Conservation (phyloP, 176 grass and related monocot genomes). For the Cenchrus fungigraminus region DNA sequence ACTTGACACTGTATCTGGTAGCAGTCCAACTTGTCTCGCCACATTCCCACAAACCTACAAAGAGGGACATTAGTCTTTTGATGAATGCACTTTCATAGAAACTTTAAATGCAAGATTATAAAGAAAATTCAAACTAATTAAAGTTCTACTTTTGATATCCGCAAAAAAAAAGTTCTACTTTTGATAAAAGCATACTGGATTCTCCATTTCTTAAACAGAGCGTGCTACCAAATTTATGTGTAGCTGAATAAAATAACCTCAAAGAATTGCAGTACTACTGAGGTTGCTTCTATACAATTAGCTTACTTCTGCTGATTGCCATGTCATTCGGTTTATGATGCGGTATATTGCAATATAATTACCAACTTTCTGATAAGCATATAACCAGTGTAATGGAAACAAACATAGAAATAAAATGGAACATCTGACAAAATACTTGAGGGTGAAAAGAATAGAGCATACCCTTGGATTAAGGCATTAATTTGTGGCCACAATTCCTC, state of each 20-base stretch:
- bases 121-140: slow-evolving; percentile 1
- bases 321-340: not conserved
- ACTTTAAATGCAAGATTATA: slow-evolving; percentile 14
- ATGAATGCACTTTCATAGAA: not conserved
- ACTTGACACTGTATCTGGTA: slow-evolving; percentile 67
- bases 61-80: slow-evolving; percentile 35
- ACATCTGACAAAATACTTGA: not conserved
- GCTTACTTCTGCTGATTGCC: not conserved
- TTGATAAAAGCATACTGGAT: not conserved
- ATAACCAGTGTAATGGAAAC: not conserved
- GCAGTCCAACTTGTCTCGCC: slow-evolving; percentile 76
- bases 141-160: not conserved
- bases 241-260: not conserved
- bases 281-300: not conserved
- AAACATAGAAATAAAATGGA: slow-evolving; percentile 16
- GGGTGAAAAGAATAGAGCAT: slow-evolving; percentile 35
- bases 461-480: slow-evolving; percentile 75
- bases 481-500: slow-evolving; percentile 88
- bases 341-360: not conserved
- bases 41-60: slow-evolving; percentile 84
- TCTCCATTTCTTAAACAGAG: not conserved
- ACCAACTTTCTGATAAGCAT: slow-evolving; percentile 24
- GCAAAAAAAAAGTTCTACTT: slow-evolving; percentile 2
- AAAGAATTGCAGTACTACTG: not conserved
- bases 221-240: slow-evolving; percentile 3